Conservation (phyloP, 2,329 filamentous ascomycete species). For the Pseudocercospora cruenta region DNA sequence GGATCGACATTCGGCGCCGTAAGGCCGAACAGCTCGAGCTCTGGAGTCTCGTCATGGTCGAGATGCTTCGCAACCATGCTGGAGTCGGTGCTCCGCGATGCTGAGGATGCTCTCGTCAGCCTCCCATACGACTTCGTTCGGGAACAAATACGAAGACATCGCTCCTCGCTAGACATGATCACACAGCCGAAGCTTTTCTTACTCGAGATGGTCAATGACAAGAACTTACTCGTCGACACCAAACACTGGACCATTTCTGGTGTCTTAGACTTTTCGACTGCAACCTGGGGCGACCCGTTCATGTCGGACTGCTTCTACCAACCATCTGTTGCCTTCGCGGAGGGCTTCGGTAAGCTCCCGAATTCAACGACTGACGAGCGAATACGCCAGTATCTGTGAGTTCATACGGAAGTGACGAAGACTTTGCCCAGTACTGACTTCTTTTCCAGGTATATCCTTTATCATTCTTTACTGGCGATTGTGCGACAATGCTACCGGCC, state of each 20-base stretch:
- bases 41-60: slow-evolving; percentile 55
- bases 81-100: slow-evolving; percentile 59
- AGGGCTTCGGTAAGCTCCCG: slow-evolving; percentile 48
- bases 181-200: slow-evolving; percentile 57
- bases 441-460: slow-evolving; percentile 48
- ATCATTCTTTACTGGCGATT: slow-evolving; percentile 48
- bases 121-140: slow-evolving; percentile 61
- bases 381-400: slow-evolving; percentile 49
- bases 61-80: slow-evolving; percentile 57
- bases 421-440: background rate
- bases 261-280: slow-evolving; percentile 57
- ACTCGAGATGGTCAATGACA: slow-evolving; percentile 51
- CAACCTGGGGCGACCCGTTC: slow-evolving; percentile 60
- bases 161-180: slow-evolving; percentile 53
- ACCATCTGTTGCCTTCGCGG: slow-evolving; percentile 46
- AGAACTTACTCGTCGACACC: slow-evolving; percentile 57
- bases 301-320: slow-evolving; percentile 56
- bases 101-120: slow-evolving; percentile 62
- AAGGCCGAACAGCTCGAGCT: slow-evolving; percentile 12
- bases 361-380: slow-evolving; percentile 37
- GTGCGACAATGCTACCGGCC: slow-evolving; percentile 51
- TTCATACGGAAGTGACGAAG: slow-evolving; percentile 9
- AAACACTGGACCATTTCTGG: slow-evolving; percentile 49
- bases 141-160: slow-evolving; percentile 51
- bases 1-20: slow-evolving; percentile 54